These are phyloP conservation scores for Cerrena zonata DNA, from an alignment of 1,284 basidiomycete genomes.

Conservation along the genomic window DNA sequence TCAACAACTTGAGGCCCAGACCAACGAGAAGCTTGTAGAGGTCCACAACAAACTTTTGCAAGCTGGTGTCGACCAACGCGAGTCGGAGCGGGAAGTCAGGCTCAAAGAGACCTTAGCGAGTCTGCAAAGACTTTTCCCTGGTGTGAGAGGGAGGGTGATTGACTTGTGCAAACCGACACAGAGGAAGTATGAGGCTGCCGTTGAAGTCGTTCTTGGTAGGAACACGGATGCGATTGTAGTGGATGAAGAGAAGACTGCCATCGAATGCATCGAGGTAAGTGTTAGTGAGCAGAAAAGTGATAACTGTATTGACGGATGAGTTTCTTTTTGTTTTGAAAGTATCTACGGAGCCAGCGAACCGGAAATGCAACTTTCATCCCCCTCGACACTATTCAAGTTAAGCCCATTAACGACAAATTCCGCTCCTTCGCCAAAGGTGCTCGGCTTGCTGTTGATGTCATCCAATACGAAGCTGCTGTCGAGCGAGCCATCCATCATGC, in stretches of 20 bases:
- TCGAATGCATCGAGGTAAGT: conserved; percentile 88
- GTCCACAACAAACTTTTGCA: conserved; percentile 82
- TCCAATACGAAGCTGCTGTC: conserved; percentile 80
- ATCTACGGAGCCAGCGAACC: conserved; percentile 89
- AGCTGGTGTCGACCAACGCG: conserved; percentile 80
- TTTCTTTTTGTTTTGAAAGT: conserved; percentile 40
- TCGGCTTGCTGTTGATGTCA: conserved; percentile 89
- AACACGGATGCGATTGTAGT: conserved; percentile 96
- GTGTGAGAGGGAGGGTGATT: conserved; percentile 84
- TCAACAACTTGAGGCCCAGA: conserved; percentile 79
- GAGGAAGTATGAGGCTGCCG: conserved; percentile 87
- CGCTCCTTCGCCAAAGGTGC: conserved; percentile 88
- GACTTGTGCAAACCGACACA: conserved; percentile 92
- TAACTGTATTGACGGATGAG: no score
- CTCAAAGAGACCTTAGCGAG: conserved; percentile 82
- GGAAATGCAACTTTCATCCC: conserved; percentile 97
- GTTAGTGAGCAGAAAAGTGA: neutral
- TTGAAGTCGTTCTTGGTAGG: conserved; percentile 91
- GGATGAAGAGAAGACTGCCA: conserved; percentile 92
- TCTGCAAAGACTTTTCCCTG: conserved; percentile 84
- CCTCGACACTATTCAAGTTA: conserved; percentile 91
- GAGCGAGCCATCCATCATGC: conserved; percentile 95
- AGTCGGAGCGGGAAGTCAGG: conserved; percentile 79
- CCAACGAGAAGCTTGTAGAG: conserved; percentile 85
- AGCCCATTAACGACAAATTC: conserved; percentile 91